phyloP scores from a whole-genome alignment of 73 alveolate species.

The Paramecium tetraurelia region DNA sequence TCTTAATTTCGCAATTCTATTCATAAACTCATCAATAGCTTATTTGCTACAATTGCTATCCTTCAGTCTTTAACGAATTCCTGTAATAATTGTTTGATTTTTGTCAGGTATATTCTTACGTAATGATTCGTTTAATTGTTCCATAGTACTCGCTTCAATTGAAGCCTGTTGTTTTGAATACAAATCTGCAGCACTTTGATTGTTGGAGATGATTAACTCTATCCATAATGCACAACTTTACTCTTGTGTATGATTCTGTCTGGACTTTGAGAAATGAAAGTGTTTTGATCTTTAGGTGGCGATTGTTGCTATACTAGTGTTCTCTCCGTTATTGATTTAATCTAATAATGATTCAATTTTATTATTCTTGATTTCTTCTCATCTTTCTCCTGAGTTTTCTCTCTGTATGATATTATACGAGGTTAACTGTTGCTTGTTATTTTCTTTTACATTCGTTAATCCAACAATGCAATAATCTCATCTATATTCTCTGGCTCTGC shows the following conservation, averaged over 20 bases:
- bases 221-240: neutral
- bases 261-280: neutral
- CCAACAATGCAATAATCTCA: neutral
- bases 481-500: conserved; percentile 2
- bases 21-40: neutral
- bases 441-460: neutral
- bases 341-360: neutral
- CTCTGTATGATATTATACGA: neutral
- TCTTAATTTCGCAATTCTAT: neutral
- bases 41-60: neutral
- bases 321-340: conserved; percentile 3
- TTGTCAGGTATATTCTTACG: neutral
- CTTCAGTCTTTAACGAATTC: neutral
- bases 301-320: neutral
- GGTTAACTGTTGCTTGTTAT: neutral
- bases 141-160: neutral
- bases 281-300: neutral
- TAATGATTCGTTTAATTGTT: neutral
- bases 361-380: neutral
- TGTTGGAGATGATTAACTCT: neutral
- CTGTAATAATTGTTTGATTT: neutral
- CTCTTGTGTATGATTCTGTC: neutral
- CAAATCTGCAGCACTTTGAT: neutral
- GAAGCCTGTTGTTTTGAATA: neutral
- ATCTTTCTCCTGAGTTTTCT: neutral